Base-by-base conservation (phyloP, 768 basidiomycete species). In the Arthromyces matolae region DNA sequence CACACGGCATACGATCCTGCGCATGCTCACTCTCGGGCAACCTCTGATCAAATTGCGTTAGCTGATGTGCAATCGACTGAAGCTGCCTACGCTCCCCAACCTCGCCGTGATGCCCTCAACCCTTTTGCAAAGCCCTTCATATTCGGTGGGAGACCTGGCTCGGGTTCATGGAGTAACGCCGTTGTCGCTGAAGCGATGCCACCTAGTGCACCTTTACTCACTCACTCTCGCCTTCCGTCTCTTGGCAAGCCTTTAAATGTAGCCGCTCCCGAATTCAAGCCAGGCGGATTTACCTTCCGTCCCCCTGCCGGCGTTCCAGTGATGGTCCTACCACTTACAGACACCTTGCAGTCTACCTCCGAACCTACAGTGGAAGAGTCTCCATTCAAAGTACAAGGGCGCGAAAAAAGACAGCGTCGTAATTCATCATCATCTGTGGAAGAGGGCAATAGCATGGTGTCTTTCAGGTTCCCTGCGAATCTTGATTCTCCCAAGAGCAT, bases 81-180 rank as follows among this genome's bases (percentile, higher is more conserved):
- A 29, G 33, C 39, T 32, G 54, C 47, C 36, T 53, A 49, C 45
- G 44, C 50, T 50, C 63, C 38, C 55, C 62, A 38, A 51, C 62
- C 36, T 56, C 66, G 38, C 51, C 57, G 45, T 54, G 71, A 75
- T 29, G 65, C 76, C 2, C 74, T 90, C 40, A 93, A 93, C 61
- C 90, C 90, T 0, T 73, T 79, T 41, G 90, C 90, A 5, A 89
- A 88, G 60, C 88, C 90, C 0, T 93, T 93, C 54, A 83, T 90
- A 8, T 92, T 92, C 61, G 87, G 86, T 44, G 51, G 67, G 27
- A 63, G 58, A 32, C 66, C 63, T 36, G 60, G 63, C 22, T 63
- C 66, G 27, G 58, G 58, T 37, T 63, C 63, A 18, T 62, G 63
- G 47, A 59, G 55, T 18, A 69, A 68, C 29, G 64, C 60, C 25